phyloP scores from a whole-genome alignment of 345 rosid genomes.

The Combretum micranthum region DNA sequence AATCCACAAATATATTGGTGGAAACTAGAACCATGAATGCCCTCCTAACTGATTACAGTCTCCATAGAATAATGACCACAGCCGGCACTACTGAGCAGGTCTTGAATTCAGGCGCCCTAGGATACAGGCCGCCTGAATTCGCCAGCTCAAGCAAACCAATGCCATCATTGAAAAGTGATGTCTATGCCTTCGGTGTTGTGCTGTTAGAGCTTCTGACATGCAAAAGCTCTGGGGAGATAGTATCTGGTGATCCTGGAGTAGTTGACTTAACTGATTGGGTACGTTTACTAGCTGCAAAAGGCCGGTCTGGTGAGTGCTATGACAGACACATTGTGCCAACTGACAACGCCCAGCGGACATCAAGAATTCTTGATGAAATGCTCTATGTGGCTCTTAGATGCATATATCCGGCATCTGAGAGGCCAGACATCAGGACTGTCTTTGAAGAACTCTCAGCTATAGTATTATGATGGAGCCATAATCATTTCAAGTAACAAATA shows the following conservation, averaged over 20 bases:
- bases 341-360: slow-evolving; percentile 10
- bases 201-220: slow-evolving; percentile 74
- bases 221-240: slow-evolving; percentile 55
- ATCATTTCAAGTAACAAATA: neutral
- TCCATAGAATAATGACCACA: slow-evolving; percentile 71
- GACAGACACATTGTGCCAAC: slow-evolving; percentile 33
- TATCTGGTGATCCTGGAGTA: slow-evolving; percentile 45
- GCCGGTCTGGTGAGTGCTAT: slow-evolving; percentile 53
- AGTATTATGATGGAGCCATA: slow-evolving; percentile 1
- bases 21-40: slow-evolving; percentile 44
- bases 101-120: slow-evolving; percentile 77
- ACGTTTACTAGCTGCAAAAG: slow-evolving; percentile 38
- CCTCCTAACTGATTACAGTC: slow-evolving; percentile 70
- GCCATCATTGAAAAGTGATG: slow-evolving; percentile 82
- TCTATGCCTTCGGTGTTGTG: slow-evolving; percentile 75
- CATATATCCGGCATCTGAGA: slow-evolving; percentile 68
- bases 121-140: slow-evolving; percentile 88
- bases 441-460: slow-evolving; percentile 47
- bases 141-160: slow-evolving; percentile 74
- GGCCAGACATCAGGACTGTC: slow-evolving; percentile 68
- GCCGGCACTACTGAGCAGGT: slow-evolving; percentile 88
- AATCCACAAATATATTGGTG: slow-evolving; percentile 72
- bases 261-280: slow-evolving; percentile 90
- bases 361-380: slow-evolving; percentile 35
- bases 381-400: slow-evolving; percentile 65